Evolutionary conservation across 148 eudicot genomes (phyloP), one percentile per base, ranked within the genome.

Genomic region (Dianthus caryophyllus): DNA sequence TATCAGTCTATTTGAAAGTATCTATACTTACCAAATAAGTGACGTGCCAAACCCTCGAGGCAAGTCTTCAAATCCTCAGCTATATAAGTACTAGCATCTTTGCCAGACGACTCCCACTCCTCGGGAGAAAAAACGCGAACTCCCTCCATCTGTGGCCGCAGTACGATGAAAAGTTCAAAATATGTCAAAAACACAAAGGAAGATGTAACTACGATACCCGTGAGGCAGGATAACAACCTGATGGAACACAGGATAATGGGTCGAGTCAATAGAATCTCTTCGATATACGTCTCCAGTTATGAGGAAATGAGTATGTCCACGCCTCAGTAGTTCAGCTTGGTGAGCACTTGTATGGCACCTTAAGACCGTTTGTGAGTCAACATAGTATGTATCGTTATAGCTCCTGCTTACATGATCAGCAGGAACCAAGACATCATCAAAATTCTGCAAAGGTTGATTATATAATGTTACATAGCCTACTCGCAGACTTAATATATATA

Each of bases 331-430:
- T 80, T 94, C 97, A 65, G 97, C 99, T 81, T 94, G 99, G 81
- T 94, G 99, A 64, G 99, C 97, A 84, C 99, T 94, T 8, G 99
- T 94, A 84, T 90, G 99, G 80, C 99, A 94, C 81, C 99, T 84
- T 68, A 94, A 76, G 56, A 94, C 96, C 36, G 87, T 86, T 86
- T 94, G 84, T 51, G 97, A 70, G 70, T 90, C 96, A 43, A 90
- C 76, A 72, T 94, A 94, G 77, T 94, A 94, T 66, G 99, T 94
- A 74, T 94, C 99, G 76, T 94, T 94, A 77, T 90, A 94, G 77
- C 97, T 94, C 89, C 99, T 83, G 81, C 99, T 90, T 41, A 94
- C 93, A 77, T 94, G 99, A 81, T 90, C 96, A 78, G 94, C 88
- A 71, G 98, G 98, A 68, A 94, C 98, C 84, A 94, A 83, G 63